A percentile compares a stretch with the other conserved stretches of the same genome.
Conservation (phyloP, 768 basidiomycete genomes). For the Suillus bovinus region DNA sequence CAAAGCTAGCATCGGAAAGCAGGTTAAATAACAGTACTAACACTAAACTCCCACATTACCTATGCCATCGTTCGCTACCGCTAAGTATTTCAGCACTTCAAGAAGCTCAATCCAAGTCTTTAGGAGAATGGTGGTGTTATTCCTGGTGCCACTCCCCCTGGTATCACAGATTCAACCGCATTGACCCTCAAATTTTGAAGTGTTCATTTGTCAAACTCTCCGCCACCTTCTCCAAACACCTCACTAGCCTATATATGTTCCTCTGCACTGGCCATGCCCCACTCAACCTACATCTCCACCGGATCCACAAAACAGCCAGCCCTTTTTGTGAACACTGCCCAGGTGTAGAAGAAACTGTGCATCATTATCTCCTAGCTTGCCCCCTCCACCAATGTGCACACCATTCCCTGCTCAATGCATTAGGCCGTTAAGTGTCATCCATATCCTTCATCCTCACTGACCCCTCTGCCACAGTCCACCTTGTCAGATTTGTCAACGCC, state of each 20-base stretch:
- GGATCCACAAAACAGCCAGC: neutral
- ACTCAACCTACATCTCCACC: neutral
- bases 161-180: neutral
- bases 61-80: neutral
- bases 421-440: neutral
- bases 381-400: constrained; percentile 8
- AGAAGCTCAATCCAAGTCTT: neutral
- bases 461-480: no score
- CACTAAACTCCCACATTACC: neutral
- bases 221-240: neutral
- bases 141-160: constrained; percentile 6
- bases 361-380: constrained; percentile 33
- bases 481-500: no score
- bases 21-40: neutral
- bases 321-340: constrained; percentile 19
- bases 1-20: neutral
- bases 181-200: neutral
- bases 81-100: neutral
- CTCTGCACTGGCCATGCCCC: neutral
- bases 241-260: neutral
- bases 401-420: neutral
- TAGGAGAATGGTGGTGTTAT: neutral
- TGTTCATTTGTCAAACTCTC: constrained; percentile 1
- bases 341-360: constrained; percentile 23
- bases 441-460: no score